Evolutionary conservation across 768 basidiomycete species (phyloP).

Genomic region (Tulasnella sp.): DNA sequence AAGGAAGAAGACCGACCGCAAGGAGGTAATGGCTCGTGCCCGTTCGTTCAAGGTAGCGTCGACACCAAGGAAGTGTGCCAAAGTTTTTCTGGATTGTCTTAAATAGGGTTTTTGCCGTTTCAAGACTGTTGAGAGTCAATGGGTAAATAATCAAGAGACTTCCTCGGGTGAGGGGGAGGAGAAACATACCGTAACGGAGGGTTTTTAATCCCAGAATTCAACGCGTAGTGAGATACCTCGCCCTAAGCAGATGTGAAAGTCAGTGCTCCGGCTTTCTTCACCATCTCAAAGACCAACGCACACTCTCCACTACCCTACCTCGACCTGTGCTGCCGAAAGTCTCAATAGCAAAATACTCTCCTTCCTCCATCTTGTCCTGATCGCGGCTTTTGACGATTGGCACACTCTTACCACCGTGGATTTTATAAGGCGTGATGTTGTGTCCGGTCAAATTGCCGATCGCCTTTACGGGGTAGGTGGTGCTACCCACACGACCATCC

Average conservation of each 20-base stretch:
- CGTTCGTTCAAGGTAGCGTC: conserved; percentile 84
- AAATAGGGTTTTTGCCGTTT: conserved; percentile 76
- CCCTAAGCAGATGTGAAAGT: conserved; percentile 43
- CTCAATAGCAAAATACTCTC: conserved; percentile 98
- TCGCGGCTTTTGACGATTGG: conserved; percentile 84
- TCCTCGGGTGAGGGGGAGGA: background rate
- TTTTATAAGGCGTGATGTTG: conserved; percentile 80
- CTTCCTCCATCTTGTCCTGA: conserved; percentile 97
- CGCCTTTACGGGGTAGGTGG: conserved; percentile 84
- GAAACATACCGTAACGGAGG: background rate
- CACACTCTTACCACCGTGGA: conserved; percentile 89
- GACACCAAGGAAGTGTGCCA: conserved; percentile 90
- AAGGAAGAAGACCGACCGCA: conserved; percentile 46
- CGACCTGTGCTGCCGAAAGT: conserved; percentile 97
- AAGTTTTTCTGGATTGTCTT: conserved; percentile 87
- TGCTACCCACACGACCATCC: conserved; percentile 49
- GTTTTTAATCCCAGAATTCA: conserved; percentile 48
- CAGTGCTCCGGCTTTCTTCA: background rate
- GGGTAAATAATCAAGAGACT: conserved; percentile 12
- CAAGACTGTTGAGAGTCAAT: conserved; percentile 44
- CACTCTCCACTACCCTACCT: conserved; percentile 77
- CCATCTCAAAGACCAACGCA: conserved; percentile 30
- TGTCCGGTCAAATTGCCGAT: conserved; percentile 94
- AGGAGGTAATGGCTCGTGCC: conserved; percentile 92
- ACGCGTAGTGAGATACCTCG: conserved; percentile 90